Base-by-base conservation (phyloP, 1,139 yeast genomes). In the Meyerozyma sp. region DNA sequence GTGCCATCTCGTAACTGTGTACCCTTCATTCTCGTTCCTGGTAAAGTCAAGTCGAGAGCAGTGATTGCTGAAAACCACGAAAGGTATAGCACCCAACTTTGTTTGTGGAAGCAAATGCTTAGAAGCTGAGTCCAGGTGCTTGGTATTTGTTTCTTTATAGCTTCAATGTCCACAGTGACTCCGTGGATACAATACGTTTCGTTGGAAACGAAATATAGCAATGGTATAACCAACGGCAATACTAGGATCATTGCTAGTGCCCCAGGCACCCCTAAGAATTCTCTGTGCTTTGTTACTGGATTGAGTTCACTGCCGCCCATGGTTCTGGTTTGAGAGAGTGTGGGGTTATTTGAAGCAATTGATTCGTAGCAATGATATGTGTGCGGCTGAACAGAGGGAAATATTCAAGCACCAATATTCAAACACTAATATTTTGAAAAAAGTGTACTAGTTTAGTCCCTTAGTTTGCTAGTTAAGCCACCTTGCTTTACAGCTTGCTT, bases 231-330 rank as follows among this genome's bases (percentile, higher is more conserved):
- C 0, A 73, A 39, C 0, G 97, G 96, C 30, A 93, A 70, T 0
- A 84, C 84, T 1, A 81, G 18, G 0, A 93, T 68, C 42, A 93
- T 79, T 5, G 73, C 76, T 4, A 80, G 40, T 0, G 94, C 89
- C 3, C 98, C 98, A 0, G 77, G 63, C 8, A 77, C 65, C 0
- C 98, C 98, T 30, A 75, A 73, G 63, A 93, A 93, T 62, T 93
- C 98, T 47, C 69, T 68, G 42, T 82, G 79, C 9, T 63, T 70
- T 0, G 97, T 88, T 39, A 54, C 62, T 4, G 96, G 97, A 58
- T 91, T 91, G 51, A 88, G 63, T 42, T 10, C 7, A 6, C 29
- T 27, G n/a, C 13, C 11, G 13, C 13, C 13, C 29, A 27, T 27
- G 3, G 5, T 27, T 10, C 13, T 3, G 5, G 5, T 27, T 27